phyloP scores from a whole-genome alignment of 306 rosid genomes.

The Cicer arietinum region DNA sequence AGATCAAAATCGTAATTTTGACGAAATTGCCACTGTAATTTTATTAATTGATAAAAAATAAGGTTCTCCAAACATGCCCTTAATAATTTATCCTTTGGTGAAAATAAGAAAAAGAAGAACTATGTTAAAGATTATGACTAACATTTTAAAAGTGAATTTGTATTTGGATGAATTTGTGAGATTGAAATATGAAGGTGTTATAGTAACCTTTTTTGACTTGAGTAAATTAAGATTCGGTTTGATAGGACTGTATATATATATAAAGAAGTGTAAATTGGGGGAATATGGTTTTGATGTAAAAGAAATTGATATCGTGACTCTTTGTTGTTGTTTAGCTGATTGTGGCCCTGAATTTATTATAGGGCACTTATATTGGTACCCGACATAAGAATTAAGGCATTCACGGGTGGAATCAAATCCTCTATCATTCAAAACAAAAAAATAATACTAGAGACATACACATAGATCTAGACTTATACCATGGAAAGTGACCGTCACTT shows the following conservation, averaged over 20 bases:
- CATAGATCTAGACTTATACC: neutral
- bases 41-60: too few relatives aligned
- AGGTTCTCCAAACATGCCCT: neutral
- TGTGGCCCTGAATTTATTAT: conserved; percentile 39
- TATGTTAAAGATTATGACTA: neutral
- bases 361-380: conserved; percentile 2
- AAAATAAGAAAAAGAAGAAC: neutral
- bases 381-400: conserved; percentile 44
- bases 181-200: conserved; percentile 13
- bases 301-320: conserved; percentile 41
- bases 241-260: neutral
- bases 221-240: neutral
- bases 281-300: conserved; percentile 30
- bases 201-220: neutral
- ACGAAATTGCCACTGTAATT: too few relatives aligned
- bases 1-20: too few relatives aligned
- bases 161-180: neutral
- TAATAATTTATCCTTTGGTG: neutral
- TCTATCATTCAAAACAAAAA: conserved; percentile 32
- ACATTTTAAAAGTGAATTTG: neutral
- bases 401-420: conserved; percentile 60
- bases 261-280: neutral
- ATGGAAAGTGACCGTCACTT: conserved; percentile 34
- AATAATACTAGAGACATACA: neutral
- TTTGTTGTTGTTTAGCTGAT: conserved; percentile 39